Evolutionary conservation across 2,329 filamentous ascomycete species (phyloP).

Genomic region (Paraphaeosphaeria minitans): DNA sequence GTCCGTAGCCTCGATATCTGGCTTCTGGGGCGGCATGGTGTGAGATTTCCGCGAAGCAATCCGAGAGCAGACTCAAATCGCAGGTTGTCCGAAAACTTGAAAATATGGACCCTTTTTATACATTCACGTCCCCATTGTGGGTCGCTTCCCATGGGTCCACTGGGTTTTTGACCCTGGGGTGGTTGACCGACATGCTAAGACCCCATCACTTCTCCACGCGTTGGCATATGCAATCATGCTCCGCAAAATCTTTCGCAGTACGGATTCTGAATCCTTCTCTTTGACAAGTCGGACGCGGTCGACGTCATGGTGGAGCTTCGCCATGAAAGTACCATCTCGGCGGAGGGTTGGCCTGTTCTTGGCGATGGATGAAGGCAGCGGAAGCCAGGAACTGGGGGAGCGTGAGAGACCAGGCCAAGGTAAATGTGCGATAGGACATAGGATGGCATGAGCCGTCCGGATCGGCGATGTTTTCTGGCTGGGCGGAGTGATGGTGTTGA

Average conservation of each 20-base stretch:
- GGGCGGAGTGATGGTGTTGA: not conserved
- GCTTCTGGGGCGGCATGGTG: conserved; percentile 27
- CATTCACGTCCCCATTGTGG: not conserved
- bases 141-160: not conserved
- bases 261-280: conserved; percentile 18
- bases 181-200: conserved; percentile 17
- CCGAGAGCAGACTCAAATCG: not conserved
- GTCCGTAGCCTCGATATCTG: conserved; percentile 36
- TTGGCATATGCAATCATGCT: conserved; percentile 36
- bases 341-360: conserved; percentile 6
- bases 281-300: conserved; percentile 18
- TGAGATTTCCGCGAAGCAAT: not conserved
- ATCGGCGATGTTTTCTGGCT: not conserved
- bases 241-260: conserved; percentile 19
- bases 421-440: not conserved
- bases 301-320: conserved; percentile 36
- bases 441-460: not conserved
- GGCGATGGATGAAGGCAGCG: not conserved
- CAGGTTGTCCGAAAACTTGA: conserved; percentile 4
- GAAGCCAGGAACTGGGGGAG: not conserved
- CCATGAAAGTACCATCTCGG: conserved; percentile 4
- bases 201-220: conserved; percentile 12
- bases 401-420: not conserved
- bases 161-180: conserved; percentile 6
- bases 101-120: not conserved